phyloP scores from a whole-genome alignment of 2,329 filamentous ascomycete species.

The Pseudogymnoascus sp. region DNA sequence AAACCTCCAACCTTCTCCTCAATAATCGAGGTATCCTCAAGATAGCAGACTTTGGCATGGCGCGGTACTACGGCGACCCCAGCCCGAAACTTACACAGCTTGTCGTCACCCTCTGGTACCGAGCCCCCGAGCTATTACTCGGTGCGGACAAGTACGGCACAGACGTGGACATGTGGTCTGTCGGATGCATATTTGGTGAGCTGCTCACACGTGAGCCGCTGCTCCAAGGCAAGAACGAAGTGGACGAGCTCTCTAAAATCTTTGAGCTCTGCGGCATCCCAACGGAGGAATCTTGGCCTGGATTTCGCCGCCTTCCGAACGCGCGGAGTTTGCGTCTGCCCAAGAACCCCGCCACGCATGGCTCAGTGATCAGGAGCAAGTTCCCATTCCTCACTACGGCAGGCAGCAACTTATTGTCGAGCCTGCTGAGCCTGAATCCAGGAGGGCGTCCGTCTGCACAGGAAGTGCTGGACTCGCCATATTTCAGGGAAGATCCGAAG shows the following conservation, averaged over 20 bases:
- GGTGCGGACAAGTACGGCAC: slow-evolving; percentile 66
- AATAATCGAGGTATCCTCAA: slow-evolving; percentile 93
- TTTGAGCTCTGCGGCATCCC: slow-evolving; percentile 86
- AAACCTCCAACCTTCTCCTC: slow-evolving; percentile 87
- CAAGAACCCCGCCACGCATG: slow-evolving; percentile 32
- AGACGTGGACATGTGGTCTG: slow-evolving; percentile 87
- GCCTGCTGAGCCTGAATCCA: slow-evolving; percentile 68
- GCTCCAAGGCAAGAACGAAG: slow-evolving; percentile 83
- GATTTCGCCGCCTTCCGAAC: slow-evolving; percentile 79
- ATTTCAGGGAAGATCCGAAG: slow-evolving; percentile 81
- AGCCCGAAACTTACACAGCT: slow-evolving; percentile 74
- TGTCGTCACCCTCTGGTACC: slow-evolving; percentile 96
- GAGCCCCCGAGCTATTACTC: slow-evolving; percentile 80
- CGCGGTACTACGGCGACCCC: slow-evolving; percentile 76
- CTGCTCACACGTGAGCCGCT: slow-evolving; percentile 74
- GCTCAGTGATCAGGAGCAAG: slow-evolving; percentile 57
- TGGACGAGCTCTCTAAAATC: slow-evolving; percentile 78
- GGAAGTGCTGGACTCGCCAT: slow-evolving; percentile 69
- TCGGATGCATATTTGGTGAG: slow-evolving; percentile 94
- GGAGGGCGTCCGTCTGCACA: slow-evolving; percentile 58
- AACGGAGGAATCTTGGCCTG: slow-evolving; percentile 73
- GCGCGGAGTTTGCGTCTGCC: slow-evolving; percentile 69
- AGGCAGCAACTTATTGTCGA: slow-evolving; percentile 59
- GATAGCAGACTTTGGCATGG: slow-evolving; percentile 97
- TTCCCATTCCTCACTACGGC: slow-evolving; percentile 76